Evolutionary conservation across 257 asterid species (phyloP), one percentile per base, ranked within the genome.

Genomic region (Jaltomata sinuosa): DNA sequence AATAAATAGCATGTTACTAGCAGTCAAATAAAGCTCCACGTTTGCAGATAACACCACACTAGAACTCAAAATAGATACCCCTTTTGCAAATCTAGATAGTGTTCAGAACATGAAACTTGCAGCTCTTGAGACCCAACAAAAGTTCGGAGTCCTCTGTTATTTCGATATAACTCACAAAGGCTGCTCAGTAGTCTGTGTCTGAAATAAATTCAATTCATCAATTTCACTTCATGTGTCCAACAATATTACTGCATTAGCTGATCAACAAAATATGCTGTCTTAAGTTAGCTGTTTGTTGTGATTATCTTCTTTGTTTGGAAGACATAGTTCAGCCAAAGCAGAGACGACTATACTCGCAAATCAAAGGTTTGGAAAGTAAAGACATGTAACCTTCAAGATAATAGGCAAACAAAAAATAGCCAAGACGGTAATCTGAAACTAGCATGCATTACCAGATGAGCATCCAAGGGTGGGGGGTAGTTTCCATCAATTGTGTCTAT

Each of bases 391-490:
- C 21, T 64, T 29, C n/a, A 29, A 62, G 62, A 21, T 62, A 76
- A 71, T 38, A 34, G 45, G 22, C 54, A 31, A 83, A 85, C 40
- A 19, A 67, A 34, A 84, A 69, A 42, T 15, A 47, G 81, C 25
- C 22, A 47, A 76, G 61, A 27, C 11, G 38, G 16, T 67, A 80
- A 74, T 64, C 72, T 64, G 38, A 22, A 32, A 45, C 16, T 25
- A 83, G 80, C 79, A 83, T 77, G 65, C 52, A 67, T 86, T 92
- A 96, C 98, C 98, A 96, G 86, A 87, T 94, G 91, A 89, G 97
- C 97, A 88, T 94, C 98, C 84, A 93, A 87, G 57, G 99, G 99
- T 27, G 90, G 84, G 31, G 97, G 99, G 87, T 90, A 96, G 86
- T 96, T 93, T 82, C 85, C 97, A 49, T 90, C 91, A 71, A 90